Base-by-base conservation (phyloP, 345 rosid genomes). In the Bruguiera gymnorhiza region DNA sequence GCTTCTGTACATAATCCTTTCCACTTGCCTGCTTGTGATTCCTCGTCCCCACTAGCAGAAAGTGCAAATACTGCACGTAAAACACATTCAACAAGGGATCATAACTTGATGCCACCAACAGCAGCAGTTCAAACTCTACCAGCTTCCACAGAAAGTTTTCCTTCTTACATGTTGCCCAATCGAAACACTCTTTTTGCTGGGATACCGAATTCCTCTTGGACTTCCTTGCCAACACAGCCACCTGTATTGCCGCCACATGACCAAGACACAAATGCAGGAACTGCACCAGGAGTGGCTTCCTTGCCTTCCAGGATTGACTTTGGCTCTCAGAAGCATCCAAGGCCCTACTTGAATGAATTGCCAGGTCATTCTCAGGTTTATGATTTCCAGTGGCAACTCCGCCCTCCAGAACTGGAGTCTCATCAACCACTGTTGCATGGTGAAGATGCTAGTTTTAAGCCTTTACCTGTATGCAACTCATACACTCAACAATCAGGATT, bases 131-230 rank as follows among this genome's bases (percentile, higher is more conserved):
- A 72, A 52, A 66, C 70, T 73, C 83, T 79, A 56, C 63, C 80
- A 57, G 65, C 67, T 50, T 58, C 78, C 56, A 68, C 52, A 21
- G 82, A 77, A 76, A 64, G 75, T 57, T 68, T 74, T 75, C 79
- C 76, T 64, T 56, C 83, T 4, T 67, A 76, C 62, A 74, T 75
- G 80, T 70, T 85, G 54, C 79, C 86, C 62, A 57, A 66, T 73
- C 81, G 73, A 48, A 74, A 56, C 19, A 67, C 80, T 72, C 74
- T 64, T 56, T 75, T 82, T 56, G 48, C 73, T 29, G 60, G 58
- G 57, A 76, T 78, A 20, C 71, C 70, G 26, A 61, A 64, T 63
- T 52, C 82, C 64, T 76, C 82, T 39, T 69, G 71, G 82, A 55
- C 71, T 23, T 57, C 81, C 51, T 46, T 76, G 73, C 84, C 74